Evolutionary conservation across 176 grass and related monocot genomes (phyloP).

Genomic region (Neostapfia colusana): DNA sequence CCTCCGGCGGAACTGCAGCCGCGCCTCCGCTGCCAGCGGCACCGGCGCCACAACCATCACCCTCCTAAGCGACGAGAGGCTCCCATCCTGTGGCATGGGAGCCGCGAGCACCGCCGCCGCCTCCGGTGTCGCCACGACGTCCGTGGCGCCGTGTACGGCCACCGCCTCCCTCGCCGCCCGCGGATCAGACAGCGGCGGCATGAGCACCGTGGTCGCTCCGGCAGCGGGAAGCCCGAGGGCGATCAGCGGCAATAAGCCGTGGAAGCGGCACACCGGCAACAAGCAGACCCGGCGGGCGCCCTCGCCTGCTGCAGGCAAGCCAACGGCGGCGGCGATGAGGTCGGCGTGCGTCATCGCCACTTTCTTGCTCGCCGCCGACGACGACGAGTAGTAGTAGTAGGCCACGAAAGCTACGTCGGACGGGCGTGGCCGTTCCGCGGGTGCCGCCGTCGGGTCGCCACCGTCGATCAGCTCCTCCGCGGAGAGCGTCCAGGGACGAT

Average conservation of each 20-base stretch:
- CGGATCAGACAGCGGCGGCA: background rate
- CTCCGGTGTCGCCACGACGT: slow-evolving; percentile 40
- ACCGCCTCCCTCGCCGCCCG: background rate
- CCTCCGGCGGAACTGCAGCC: slow-evolving; percentile 23
- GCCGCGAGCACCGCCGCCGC: background rate
- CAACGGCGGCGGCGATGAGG: background rate
- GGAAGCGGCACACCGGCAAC: no score
- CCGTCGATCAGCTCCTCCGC: slow-evolving; percentile 69
- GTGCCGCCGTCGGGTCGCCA: slow-evolving; percentile 19
- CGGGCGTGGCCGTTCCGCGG: background rate
- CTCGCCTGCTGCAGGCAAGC: background rate
- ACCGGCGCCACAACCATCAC: background rate
- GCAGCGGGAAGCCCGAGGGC: slow-evolving; percentile 32
- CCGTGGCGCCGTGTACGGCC: slow-evolving; percentile 30
- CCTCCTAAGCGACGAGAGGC: slow-evolving; percentile 30
- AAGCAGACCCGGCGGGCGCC: slow-evolving; percentile 17
- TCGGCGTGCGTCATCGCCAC: slow-evolving; percentile 42
- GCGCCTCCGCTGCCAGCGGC: background rate
- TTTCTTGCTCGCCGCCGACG: background rate
- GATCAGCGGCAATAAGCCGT: slow-evolving; percentile 42
- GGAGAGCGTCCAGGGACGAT: slow-evolving; percentile 18
- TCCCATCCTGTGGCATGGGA: background rate
- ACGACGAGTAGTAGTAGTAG: slow-evolving; percentile 32
- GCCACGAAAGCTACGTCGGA: slow-evolving; percentile 32
- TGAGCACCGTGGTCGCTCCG: slow-evolving; percentile 32